phyloP scores from a whole-genome alignment of 805 yeast species.

The Vanderwaltozyma verrucispora region DNA sequence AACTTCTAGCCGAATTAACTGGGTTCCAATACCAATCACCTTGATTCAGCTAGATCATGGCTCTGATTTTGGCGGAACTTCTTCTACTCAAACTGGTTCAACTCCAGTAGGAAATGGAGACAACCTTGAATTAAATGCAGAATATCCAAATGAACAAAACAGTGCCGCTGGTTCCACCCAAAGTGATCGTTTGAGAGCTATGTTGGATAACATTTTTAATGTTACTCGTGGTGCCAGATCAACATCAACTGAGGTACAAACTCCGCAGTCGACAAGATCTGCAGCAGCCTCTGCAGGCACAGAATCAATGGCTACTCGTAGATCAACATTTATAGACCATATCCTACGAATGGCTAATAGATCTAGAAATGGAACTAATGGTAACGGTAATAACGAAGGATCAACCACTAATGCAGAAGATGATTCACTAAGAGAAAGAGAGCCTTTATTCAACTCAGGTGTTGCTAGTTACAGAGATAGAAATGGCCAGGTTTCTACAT shows the following conservation, averaged over 20 bases:
- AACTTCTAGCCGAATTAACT: conserved; percentile 7
- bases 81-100: neutral
- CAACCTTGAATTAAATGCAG: neutral
- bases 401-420: neutral
- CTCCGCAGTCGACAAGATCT: neutral
- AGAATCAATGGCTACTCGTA: neutral
- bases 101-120: neutral
- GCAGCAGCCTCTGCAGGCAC: conserved; percentile 1
- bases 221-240: conserved; percentile 1
- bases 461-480: conserved; percentile 26
- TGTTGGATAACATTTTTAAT: conserved; percentile 17
- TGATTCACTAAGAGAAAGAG: neutral
- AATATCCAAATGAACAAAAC: neutral
- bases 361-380: conserved; percentile 1
- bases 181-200: conserved; percentile 18
- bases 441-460: conserved; percentile 20
- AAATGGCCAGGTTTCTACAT: conserved; percentile 22
- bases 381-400: neutral
- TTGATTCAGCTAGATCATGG: conserved; percentile 4
- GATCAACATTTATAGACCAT: conserved; percentile 6
- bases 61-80: neutral
- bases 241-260: neutral
- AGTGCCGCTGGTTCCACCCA: conserved; percentile 3
- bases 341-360: conserved; percentile 7
- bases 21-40: conserved; percentile 14